phyloP scores from a whole-genome alignment of 2,329 filamentous ascomycete species.

The Waltergamsia citrina region DNA sequence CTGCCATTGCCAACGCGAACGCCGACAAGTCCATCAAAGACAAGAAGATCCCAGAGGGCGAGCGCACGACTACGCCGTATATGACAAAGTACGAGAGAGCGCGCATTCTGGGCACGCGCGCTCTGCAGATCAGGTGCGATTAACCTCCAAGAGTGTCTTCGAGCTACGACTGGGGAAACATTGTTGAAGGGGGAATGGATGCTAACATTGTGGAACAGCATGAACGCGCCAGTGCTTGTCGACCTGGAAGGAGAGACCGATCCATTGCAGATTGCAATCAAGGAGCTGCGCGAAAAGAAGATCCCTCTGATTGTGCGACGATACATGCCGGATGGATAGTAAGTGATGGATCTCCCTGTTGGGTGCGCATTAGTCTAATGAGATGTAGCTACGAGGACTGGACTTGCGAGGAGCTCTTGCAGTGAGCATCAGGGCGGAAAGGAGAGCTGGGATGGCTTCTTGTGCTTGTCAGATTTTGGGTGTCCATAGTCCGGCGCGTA shows the following conservation, averaged over 20 bases:
- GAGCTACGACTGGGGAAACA: background rate
- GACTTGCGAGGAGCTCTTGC: slow-evolving; percentile 91
- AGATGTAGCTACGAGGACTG: slow-evolving; percentile 86
- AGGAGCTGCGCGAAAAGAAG: slow-evolving; percentile 97
- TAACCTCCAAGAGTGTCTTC: background rate
- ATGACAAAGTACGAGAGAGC: slow-evolving; percentile 99
- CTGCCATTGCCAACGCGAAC: slow-evolving; percentile 44
- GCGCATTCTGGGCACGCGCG: slow-evolving; percentile 84
- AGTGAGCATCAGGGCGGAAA: slow-evolving; percentile 25
- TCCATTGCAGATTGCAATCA: slow-evolving; percentile 92
- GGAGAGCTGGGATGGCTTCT: no score
- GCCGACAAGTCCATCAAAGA: slow-evolving; percentile 53
- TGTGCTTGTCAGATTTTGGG: background rate
- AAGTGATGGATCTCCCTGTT: slow-evolving; percentile 29
- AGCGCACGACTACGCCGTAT: slow-evolving; percentile 89
- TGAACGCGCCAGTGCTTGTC: slow-evolving; percentile 94
- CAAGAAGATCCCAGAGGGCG: slow-evolving; percentile 84
- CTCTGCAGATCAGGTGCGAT: slow-evolving; percentile 84
- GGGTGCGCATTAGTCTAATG: slow-evolving; percentile 1
- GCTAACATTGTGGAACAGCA: slow-evolving; percentile 42
- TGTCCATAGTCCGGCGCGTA: no score
- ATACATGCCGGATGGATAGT: slow-evolving; percentile 96
- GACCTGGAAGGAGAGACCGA: slow-evolving; percentile 97
- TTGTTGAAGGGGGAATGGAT: background rate
- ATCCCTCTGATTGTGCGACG: slow-evolving; percentile 90